Evolutionary conservation across 2,329 filamentous ascomycete genomes (phyloP), one percentile per base, ranked within the genome.

Genomic region (Fusarium vanettenii): DNA sequence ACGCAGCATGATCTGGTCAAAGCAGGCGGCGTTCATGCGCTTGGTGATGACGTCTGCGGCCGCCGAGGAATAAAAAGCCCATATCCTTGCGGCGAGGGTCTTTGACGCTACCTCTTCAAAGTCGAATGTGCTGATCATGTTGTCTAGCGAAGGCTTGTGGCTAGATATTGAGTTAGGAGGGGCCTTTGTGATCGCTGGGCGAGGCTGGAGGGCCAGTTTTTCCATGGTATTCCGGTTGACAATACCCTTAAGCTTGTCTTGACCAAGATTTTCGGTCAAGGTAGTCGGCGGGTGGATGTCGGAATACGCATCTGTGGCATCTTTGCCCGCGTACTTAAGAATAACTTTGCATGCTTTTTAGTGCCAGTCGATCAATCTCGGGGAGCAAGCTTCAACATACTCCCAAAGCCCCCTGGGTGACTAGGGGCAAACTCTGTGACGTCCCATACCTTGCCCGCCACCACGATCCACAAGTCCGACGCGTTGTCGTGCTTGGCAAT

Each of bases 71-170:
- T 77, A 75, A 37, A 76, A 80, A 10, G 78, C 78, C 74, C 75
- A 79, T 0, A 78, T 63, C 48, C 78, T 78, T 3, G 41, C 37
- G 3, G 73, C 67, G 5, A 77, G 67, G 0, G 71, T 67, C 14
- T 29, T 11, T 16, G 59, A 60, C 1, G 78, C 78, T 4, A 70
- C 68, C 6, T 60, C 50, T 50, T 80, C 78, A 52, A 81, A 79
- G 64, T 80, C 79, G 48, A 77, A 31, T 8, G 76, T 61, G 67
- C 73, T 80, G 57, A 81, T 74, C 11, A 80, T 72, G 6, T 62
- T 69, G 6, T 69, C 52, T 8, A 80, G 57, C 1, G 66, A 66
- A 2, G 69, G 67, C 11, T 68, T 66, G 16, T 39, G 35, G 35
- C 35, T 39, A 5, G 35, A 39, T 39, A 14, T 39, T 39, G 35